Evolutionary conservation across 2,329 filamentous ascomycete genomes (phyloP).

Genomic region (Penicillium sp.): DNA sequence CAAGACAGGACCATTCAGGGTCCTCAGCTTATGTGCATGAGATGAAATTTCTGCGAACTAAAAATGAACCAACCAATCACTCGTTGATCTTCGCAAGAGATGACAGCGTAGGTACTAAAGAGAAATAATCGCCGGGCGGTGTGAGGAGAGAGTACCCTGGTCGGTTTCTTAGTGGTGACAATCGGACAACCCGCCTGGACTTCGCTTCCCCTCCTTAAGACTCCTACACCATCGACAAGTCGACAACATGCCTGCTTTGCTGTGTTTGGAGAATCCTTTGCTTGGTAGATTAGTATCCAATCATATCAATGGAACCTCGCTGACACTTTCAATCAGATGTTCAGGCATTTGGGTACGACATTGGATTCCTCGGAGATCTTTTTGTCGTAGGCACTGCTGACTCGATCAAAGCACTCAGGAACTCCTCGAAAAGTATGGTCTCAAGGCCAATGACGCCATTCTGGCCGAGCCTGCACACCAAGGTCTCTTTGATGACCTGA

Average conservation of each 20-base stretch:
- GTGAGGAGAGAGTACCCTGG: background rate
- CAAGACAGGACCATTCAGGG: background rate
- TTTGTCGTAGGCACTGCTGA: background rate
- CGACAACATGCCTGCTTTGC: background rate
- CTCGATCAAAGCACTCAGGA: background rate
- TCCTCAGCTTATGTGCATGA: background rate
- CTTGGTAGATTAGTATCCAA: background rate
- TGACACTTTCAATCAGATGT: background rate
- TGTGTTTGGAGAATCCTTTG: slow-evolving; percentile 1
- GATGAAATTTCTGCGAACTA: too few species aligned
- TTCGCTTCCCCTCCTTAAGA: background rate
- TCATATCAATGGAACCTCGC: background rate
- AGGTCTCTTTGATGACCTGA: background rate
- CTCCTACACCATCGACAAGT: too few species aligned
- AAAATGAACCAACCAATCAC: background rate
- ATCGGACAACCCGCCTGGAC: background rate
- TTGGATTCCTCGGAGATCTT: background rate
- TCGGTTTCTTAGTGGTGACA: background rate
- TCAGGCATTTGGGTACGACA: background rate
- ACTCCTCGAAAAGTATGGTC: background rate
- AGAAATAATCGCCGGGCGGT: background rate
- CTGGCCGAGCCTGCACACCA: background rate
- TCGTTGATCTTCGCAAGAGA: background rate
- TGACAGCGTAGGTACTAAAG: too few species aligned
- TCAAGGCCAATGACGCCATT: background rate